Conservation (phyloP, 2,329 filamentous ascomycete genomes). For the Fusarium secorum region DNA sequence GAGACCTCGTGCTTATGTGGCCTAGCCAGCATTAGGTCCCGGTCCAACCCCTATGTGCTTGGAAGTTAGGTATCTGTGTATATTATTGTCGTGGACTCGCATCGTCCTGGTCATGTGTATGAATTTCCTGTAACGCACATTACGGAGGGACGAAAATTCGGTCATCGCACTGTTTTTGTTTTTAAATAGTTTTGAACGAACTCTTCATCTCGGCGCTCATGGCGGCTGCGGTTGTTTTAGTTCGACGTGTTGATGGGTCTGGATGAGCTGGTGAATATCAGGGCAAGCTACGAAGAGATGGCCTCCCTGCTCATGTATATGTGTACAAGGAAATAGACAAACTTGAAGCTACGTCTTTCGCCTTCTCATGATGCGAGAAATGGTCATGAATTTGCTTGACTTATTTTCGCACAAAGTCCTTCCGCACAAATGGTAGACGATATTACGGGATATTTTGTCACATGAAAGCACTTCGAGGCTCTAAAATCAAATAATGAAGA, state of each 20-base stretch:
- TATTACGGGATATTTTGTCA: not conserved
- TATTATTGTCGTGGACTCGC: conserved; percentile 39
- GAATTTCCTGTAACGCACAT: conserved; percentile 25
- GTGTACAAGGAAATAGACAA: conserved; percentile 47
- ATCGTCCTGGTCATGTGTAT: conserved; percentile 29
- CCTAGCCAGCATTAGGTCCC: conserved; percentile 6
- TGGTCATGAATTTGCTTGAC: not conserved
- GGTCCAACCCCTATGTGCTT: conserved; percentile 1
- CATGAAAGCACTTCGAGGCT: not conserved
- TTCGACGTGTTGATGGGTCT: conserved; percentile 37
- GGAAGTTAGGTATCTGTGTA: conserved; percentile 38
- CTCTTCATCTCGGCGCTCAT: conserved; percentile 21
- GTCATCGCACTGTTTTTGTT: conserved; percentile 17
- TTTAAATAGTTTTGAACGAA: conserved; percentile 25
- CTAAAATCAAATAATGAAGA: not conserved
- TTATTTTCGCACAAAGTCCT: not conserved
- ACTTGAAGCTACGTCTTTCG: conserved; percentile 26
- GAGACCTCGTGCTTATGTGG: conserved; percentile 16
- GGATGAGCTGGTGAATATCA: conserved; percentile 16
- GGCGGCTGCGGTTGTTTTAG: conserved; percentile 11
- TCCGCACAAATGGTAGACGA: not conserved
- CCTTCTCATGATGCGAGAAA: not conserved
- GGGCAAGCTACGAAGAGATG: conserved; percentile 31
- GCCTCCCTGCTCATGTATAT: conserved; percentile 41
- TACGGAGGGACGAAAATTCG: conserved; percentile 18